These are phyloP conservation scores for Clitocybe nebularis DNA, from an alignment of 1,284 basidiomycete genomes.

Conservation along the genomic window DNA sequence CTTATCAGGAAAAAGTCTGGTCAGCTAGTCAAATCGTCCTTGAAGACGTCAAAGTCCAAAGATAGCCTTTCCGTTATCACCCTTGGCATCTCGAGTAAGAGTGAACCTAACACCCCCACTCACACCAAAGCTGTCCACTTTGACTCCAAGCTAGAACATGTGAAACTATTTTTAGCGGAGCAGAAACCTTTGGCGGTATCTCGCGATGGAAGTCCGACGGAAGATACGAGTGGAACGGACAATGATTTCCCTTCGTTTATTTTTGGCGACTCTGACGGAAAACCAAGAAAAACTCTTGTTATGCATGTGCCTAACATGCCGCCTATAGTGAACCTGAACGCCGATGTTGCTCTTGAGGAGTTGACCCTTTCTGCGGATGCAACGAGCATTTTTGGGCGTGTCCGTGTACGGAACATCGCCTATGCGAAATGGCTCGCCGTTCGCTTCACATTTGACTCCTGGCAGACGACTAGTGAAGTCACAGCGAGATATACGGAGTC, in stretches of 20 bases:
- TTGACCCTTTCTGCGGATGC: conserved; percentile 61
- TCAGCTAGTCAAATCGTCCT: conserved; percentile 86
- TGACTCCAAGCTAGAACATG: conserved; percentile 85
- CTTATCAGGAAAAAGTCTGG: conserved; percentile 88
- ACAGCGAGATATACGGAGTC: conserved; percentile 75
- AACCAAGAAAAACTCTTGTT: conserved; percentile 31
- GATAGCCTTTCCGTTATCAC: conserved; percentile 49
- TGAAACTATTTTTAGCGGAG: conserved; percentile 90
- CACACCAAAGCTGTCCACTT: conserved; percentile 88
- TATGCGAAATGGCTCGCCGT: conserved; percentile 88
- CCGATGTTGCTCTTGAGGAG: conserved; percentile 51
- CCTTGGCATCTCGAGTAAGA: conserved; percentile 42
- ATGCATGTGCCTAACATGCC: conserved; percentile 59
- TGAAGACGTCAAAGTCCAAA: conserved; percentile 67
- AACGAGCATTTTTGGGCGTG: conserved; percentile 58
- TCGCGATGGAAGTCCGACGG: conserved; percentile 84
- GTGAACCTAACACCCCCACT: conserved; percentile 57
- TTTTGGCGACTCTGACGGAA: conserved; percentile 42
- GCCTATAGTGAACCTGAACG: conserved; percentile 26
- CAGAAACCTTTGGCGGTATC: conserved; percentile 94
- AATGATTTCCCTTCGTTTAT: conserved; percentile 65
- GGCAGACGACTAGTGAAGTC: conserved; percentile 96
- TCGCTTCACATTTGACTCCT: conserved; percentile 90
- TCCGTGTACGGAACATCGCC: conserved; percentile 82
- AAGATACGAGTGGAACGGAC: conserved; percentile 73